Percentiles rank a stretch among this genome's conserved stretches.
Conservation (phyloP, 148 eudicot species). For the Arbutus unedo region DNA sequence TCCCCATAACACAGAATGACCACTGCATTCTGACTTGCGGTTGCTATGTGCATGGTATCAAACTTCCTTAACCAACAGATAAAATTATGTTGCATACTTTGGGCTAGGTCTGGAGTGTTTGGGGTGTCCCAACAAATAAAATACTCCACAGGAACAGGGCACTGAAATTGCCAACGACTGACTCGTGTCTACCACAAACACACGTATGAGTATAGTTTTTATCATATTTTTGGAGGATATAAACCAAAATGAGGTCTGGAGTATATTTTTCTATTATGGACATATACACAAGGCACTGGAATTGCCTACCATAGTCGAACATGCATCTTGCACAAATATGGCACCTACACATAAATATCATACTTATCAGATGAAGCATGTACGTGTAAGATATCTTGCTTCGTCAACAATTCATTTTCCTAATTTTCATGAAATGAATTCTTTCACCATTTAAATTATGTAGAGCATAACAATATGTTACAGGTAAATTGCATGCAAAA, state of each 20-base stretch:
- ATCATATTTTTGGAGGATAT: too few species aligned
- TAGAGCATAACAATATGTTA: neutral
- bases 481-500: neutral
- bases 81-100: neutral
- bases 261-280: too few species aligned
- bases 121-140: neutral
- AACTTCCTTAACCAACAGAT: neutral
- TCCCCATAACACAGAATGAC: neutral
- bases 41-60: neutral
- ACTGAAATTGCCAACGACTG: too few species aligned
- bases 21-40: neutral
- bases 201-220: too few species aligned
- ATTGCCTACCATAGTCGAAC: neutral
- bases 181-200: too few species aligned
- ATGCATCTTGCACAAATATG: neutral
- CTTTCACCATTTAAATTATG: conserved; percentile 39
- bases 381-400: neutral
- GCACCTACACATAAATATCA: neutral
- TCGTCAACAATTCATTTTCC: neutral
- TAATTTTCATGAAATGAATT: conserved; percentile 18
- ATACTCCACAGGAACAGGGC: neutral
- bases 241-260: too few species aligned
- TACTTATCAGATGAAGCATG: neutral
- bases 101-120: neutral
- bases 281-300: neutral